phyloP scores from a whole-genome alignment of 2,329 filamentous ascomycete genomes.

The Aspergillus aculeatus region DNA sequence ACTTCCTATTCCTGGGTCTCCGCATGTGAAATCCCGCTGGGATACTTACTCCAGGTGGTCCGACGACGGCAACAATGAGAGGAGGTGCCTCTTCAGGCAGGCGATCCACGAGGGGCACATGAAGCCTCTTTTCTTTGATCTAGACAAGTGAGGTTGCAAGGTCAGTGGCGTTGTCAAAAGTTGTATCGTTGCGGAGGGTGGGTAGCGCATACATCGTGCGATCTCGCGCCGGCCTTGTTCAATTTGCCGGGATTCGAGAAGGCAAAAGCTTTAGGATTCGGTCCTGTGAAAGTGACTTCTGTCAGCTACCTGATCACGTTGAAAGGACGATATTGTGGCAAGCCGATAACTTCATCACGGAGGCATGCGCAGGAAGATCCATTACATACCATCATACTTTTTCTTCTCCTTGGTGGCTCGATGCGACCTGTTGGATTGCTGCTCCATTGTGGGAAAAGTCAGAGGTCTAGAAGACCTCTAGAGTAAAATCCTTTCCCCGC shows the following conservation, averaged over 20 bases:
- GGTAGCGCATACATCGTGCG: constrained; percentile 51
- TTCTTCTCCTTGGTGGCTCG: constrained; percentile 88
- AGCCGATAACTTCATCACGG: not conserved
- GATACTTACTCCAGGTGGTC: constrained; percentile 74
- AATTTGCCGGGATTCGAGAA: constrained; percentile 78
- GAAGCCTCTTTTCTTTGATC: constrained; percentile 93
- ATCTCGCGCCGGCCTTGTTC: constrained; percentile 62
- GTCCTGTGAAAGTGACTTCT: constrained; percentile 48
- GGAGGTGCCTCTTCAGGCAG: constrained; percentile 93
- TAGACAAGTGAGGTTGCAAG: constrained; percentile 35
- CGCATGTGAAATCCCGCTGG: not conserved
- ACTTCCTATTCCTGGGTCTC: not conserved
- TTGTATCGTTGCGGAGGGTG: not conserved
- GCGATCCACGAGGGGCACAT: constrained; percentile 94
- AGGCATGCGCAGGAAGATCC: constrained; percentile 1
- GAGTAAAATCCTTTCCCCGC: constrained; percentile 9
- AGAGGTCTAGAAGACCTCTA: constrained; percentile 31
- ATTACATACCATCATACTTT: constrained; percentile 59
- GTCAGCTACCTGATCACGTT: not conserved
- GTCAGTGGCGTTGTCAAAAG: constrained; percentile 16
- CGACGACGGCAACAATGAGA: constrained; percentile 88
- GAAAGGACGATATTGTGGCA: constrained; percentile 4
- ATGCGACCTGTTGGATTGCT: constrained; percentile 82
- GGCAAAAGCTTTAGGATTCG: constrained; percentile 88
- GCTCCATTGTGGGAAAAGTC: constrained; percentile 62